These are phyloP conservation scores for Pythium utonaiense DNA, from an alignment of 352 stramenopile genomes.

Conservation along the genomic window DNA sequence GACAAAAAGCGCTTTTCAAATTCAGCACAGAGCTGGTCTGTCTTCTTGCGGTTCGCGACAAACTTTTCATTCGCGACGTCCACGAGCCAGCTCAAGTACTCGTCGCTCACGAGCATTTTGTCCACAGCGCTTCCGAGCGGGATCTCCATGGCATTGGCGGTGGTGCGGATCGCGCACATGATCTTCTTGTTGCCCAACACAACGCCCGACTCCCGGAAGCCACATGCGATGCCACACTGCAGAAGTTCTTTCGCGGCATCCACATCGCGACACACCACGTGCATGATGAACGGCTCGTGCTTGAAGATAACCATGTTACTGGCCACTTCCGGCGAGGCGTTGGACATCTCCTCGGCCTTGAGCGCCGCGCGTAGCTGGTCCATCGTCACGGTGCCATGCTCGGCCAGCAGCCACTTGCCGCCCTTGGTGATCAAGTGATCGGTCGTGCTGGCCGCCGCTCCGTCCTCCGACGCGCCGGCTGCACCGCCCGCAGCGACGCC, in stretches of 20 bases:
- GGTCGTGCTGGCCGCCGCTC: background rate
- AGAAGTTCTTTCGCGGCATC: constrained; percentile 75
- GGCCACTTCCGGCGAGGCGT: background rate
- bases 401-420: constrained; percentile 84
- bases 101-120: constrained; percentile 58
- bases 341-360: background rate
- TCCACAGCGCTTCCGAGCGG: constrained; percentile 54
- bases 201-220: constrained; percentile 89
- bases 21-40: constrained; percentile 58
- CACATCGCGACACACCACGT: constrained; percentile 84
- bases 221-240: constrained; percentile 75
- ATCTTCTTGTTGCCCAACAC: constrained; percentile 85
- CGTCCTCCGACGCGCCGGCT: background rate
- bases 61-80: constrained; percentile 87
- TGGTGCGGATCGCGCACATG: constrained; percentile 90
- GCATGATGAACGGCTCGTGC: constrained; percentile 91
- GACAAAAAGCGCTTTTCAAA: constrained; percentile 45
- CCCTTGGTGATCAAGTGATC: constrained; percentile 83
- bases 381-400: constrained; percentile 69
- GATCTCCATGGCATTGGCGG: constrained; percentile 84
- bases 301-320: constrained; percentile 90
- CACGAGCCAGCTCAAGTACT: constrained; percentile 74
- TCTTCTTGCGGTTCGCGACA: constrained; percentile 66
- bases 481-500: constrained; percentile 29
- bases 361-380: constrained; percentile 63